Conservation (phyloP, 805 yeast species). For the Vanderwaltozyma yarrowii region DNA sequence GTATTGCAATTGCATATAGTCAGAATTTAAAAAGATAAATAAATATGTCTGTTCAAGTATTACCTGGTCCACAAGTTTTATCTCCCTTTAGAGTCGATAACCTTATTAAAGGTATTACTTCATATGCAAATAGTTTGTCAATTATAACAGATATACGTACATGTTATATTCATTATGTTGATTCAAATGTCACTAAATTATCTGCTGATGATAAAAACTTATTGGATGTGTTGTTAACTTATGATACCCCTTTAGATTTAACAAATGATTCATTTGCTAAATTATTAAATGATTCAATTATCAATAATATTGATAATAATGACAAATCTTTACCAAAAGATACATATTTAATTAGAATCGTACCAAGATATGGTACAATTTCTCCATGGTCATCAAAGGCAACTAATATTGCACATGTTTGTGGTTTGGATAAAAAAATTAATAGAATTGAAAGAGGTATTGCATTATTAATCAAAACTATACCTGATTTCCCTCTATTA, state of each 20-base stretch:
- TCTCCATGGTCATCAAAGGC: constrained; percentile 99
- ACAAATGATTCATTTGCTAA: constrained; percentile 30
- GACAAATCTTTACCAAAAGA: constrained; percentile 27
- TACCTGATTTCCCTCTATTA: constrained; percentile 58
- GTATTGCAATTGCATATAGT: too few species aligned
- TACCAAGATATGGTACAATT: constrained; percentile 92
- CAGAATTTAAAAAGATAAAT: too few species aligned
- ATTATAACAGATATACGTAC: constrained; percentile 64
- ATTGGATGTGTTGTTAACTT: constrained; percentile 55
- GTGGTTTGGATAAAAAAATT: constrained; percentile 64
- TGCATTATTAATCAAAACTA: constrained; percentile 59
- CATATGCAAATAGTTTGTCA: constrained; percentile 49
- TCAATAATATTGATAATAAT: constrained; percentile 14
- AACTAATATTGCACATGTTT: constrained; percentile 81
- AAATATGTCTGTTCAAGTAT: constrained; percentile 36
- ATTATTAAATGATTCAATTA: constrained; percentile 21
- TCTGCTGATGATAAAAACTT: constrained; percentile 35
- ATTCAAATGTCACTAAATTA: constrained; percentile 32
- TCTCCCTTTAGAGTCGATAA: constrained; percentile 77
- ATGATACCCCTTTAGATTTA: constrained; percentile 57
- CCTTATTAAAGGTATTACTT: constrained; percentile 62
- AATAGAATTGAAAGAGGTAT: constrained; percentile 89
- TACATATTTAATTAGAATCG: constrained; percentile 56
- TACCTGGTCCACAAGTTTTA: constrained; percentile 86
- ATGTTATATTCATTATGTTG: constrained; percentile 71